Evolutionary conservation across 2,329 filamentous ascomycete genomes (phyloP).

Genomic region (Neofusicoccum parvum): DNA sequence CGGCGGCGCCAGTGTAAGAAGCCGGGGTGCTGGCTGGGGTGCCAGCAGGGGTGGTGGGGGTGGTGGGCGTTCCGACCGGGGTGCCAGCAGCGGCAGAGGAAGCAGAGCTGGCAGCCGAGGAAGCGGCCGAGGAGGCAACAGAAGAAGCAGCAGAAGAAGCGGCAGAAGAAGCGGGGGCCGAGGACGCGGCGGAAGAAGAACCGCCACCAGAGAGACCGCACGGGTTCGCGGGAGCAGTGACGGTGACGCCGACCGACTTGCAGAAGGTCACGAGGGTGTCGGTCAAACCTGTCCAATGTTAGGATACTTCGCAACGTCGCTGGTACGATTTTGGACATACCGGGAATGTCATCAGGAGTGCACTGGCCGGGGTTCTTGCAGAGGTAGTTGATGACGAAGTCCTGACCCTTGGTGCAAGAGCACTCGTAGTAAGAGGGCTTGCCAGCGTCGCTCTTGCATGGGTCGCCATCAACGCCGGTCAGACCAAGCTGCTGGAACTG

Average conservation of each 20-base stretch:
- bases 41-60: conserved; percentile 21
- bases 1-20: conserved; percentile 35
- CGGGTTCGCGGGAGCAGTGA: conserved; percentile 6
- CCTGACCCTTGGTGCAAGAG: conserved; percentile 9
- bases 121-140: background rate
- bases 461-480: conserved; percentile 17
- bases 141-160: background rate
- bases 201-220: conserved; percentile 9
- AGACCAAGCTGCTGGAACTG: conserved; percentile 15
- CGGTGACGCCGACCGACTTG: conserved; percentile 14
- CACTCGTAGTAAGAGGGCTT: conserved; percentile 19
- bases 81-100: conserved; percentile 4
- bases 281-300: background rate
- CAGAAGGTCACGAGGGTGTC: conserved; percentile 16
- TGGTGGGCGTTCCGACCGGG: conserved; percentile 17
- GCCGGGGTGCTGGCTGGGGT: conserved; percentile 22
- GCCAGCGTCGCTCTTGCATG: conserved; percentile 14
- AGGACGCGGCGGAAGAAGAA: background rate
- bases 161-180: background rate
- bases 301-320: background rate
- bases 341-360: conserved; percentile 7
- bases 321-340: background rate
- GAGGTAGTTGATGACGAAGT: conserved; percentile 11
- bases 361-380: conserved; percentile 10
- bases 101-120: background rate